phyloP scores from a whole-genome alignment of 176 grass and related monocot genomes.

The Themeda triandra region DNA sequence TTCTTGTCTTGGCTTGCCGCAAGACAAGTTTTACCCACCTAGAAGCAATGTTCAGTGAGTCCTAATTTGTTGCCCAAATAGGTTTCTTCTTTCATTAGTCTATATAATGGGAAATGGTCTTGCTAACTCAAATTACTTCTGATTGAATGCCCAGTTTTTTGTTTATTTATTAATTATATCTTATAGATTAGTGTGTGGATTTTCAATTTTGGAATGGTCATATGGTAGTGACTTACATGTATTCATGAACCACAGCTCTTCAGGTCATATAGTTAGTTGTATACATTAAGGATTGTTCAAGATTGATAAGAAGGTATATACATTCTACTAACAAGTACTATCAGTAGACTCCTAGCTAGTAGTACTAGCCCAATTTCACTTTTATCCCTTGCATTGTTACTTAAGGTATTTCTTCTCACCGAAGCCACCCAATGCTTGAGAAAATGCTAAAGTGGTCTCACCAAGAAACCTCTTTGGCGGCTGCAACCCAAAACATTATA shows the following conservation, averaged over 20 bases:
- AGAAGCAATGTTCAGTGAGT: constrained; percentile 13
- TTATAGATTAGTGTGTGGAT: neutral
- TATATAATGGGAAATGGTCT: neutral
- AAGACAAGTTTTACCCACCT: neutral
- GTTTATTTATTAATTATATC: no score
- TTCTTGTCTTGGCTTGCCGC: constrained; percentile 5
- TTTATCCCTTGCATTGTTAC: constrained; percentile 50
- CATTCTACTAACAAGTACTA: neutral
- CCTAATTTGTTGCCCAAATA: neutral
- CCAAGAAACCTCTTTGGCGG: constrained; percentile 30
- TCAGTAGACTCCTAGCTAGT: neutral
- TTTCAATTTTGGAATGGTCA: neutral
- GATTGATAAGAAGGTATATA: neutral
- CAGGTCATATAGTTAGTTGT: neutral
- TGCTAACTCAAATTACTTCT: no score
- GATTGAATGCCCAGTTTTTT: neutral
- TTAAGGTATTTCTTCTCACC: constrained; percentile 73
- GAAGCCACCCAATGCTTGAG: constrained; percentile 53
- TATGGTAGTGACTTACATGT: neutral
- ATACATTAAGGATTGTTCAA: neutral
- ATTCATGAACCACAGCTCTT: constrained; percentile 5
- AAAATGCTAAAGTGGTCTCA: constrained; percentile 64
- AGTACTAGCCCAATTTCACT: constrained; percentile 25
- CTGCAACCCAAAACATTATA: constrained; percentile 32
- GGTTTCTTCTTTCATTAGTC: neutral